Evolutionary conservation across 768 basidiomycete genomes (phyloP), one percentile per base, ranked within the genome.

Genomic region (Mycena metata): DNA sequence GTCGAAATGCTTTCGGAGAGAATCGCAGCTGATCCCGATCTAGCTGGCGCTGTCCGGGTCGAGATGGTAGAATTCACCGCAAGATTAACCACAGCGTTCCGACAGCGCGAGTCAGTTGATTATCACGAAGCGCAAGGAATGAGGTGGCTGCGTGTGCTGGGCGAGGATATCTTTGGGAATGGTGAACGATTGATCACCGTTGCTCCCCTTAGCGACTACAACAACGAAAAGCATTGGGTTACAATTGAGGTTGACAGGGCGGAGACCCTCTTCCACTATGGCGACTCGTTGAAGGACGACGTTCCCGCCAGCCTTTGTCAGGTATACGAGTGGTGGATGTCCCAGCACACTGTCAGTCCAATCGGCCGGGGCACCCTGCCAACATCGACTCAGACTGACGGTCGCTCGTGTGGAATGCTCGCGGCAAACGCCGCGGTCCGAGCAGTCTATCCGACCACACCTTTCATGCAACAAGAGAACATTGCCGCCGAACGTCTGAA

Each of bases 141-240:
- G n/a, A n/a, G 24, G 21, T 64, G 62, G 62, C 21, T 56, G 30
- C 42, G n/a, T 0, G 26, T 3, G 11, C 12, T 64, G 35, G 62
- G 62, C 3, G 21, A 43, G 1, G 62, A 64, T 47, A 23, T 64
- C 0, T 64, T 64, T 35, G 33, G n/a, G 9, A 30, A 21, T 24
- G 62, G 54, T 1, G 52, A 49, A 30, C 52, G 45, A 8, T 23
- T 64, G 9, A 21, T 64, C 11, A 56, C 62, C 0, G 49, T 64
- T 8, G 62, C 45, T 2, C 62, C 55, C 45, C 62, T 63, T 24
- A 52, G 61, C 3, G 33, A 17, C 13, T 43, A 54, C 12, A 47
- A 36, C 43, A 36, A 46, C 15, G 7, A 55, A 12, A 54, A 55
- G 43, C 62, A 64, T 41, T 64, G 62, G 62, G 54, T 64, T 7